Evolutionary conservation across 495 filamentous ascomycete genomes (phyloP).

Genomic region (Penicillium mononematosum): DNA sequence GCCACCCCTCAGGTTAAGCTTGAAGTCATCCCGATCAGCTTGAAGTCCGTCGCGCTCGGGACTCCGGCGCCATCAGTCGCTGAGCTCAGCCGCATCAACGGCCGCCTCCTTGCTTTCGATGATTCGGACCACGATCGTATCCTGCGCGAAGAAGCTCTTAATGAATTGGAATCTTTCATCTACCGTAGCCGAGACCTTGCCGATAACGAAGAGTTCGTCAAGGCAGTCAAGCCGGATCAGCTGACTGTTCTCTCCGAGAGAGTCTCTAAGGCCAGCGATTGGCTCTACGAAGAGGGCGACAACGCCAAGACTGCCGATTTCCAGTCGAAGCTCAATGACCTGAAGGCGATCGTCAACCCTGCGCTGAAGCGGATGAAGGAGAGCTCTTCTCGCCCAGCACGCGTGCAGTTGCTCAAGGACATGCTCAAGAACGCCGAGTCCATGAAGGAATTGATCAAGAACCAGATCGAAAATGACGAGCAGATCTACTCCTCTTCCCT

Average conservation of each 20-base stretch:
- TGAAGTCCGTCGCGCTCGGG: conserved; percentile 61
- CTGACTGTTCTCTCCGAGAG: conserved; percentile 61
- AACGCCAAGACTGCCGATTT: conserved; percentile 70
- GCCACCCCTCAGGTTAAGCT: conserved; percentile 58
- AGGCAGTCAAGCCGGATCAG: conserved; percentile 62
- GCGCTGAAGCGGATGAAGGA: conserved; percentile 69
- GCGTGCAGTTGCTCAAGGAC: conserved; percentile 61
- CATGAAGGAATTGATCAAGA: conserved; percentile 45
- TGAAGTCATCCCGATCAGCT: conserved; percentile 67
- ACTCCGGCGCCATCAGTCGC: conserved; percentile 53
- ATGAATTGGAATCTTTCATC: conserved; percentile 90
- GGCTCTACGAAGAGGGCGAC: conserved; percentile 85
- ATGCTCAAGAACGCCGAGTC: conserved; percentile 55
- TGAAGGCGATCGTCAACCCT: conserved; percentile 68
- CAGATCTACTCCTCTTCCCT: conserved; percentile 40
- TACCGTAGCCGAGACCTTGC: conserved; percentile 84
- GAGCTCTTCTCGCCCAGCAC: conserved; percentile 60
- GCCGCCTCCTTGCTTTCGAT: conserved; percentile 76
- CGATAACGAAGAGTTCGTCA: conserved; percentile 69
- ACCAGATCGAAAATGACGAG: conserved; percentile 44
- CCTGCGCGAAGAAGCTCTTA: conserved; percentile 81
- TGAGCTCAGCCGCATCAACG: conserved; percentile 64
- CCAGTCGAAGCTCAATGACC: conserved; percentile 65
- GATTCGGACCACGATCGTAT: conserved; percentile 74
- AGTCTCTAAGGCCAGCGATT: conserved; percentile 69